Evolutionary conservation across 345 rosid genomes (phyloP).

Genomic region (Heritiera fomes): DNA sequence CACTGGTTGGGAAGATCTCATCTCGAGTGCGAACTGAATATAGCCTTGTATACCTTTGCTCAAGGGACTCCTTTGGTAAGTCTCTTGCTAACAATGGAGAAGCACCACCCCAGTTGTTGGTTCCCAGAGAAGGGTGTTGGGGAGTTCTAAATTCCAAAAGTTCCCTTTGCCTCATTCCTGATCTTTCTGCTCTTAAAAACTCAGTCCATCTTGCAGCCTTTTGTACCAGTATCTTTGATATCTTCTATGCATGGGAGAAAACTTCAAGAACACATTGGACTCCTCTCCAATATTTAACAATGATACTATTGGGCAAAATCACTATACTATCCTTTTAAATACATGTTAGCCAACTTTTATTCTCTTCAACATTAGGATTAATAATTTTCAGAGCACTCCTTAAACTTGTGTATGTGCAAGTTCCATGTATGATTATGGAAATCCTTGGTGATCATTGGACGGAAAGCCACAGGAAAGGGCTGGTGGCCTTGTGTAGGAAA

Average conservation of each 20-base stretch:
- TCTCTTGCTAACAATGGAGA: conserved; percentile 60
- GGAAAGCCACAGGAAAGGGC: neutral
- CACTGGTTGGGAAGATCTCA: conserved; percentile 32
- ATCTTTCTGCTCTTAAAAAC: neutral
- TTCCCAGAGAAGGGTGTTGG: conserved; percentile 52
- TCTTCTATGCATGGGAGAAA: conserved; percentile 21
- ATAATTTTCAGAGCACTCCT: neutral
- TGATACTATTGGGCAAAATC: neutral
- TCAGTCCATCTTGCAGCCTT: neutral
- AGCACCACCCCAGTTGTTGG: conserved; percentile 61
- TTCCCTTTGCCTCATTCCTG: conserved; percentile 35
- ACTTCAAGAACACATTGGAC: conserved; percentile 19
- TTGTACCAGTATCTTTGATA: neutral
- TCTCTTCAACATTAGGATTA: neutral
- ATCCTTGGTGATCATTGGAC: neutral
- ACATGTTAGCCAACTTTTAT: neutral
- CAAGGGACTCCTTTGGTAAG: conserved; percentile 54
- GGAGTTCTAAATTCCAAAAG: conserved; percentile 52
- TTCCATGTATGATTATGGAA: neutral
- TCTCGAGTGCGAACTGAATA: conserved; percentile 32
- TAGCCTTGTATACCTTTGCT: conserved; percentile 48
- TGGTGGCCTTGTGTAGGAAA: neutral
- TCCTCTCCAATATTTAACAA: conserved; percentile 19
- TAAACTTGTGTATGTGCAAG: too few relatives aligned
- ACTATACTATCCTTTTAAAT: neutral